Base-by-base conservation (phyloP, 1,284 basidiomycete species). In the Blastosporella zonata region DNA sequence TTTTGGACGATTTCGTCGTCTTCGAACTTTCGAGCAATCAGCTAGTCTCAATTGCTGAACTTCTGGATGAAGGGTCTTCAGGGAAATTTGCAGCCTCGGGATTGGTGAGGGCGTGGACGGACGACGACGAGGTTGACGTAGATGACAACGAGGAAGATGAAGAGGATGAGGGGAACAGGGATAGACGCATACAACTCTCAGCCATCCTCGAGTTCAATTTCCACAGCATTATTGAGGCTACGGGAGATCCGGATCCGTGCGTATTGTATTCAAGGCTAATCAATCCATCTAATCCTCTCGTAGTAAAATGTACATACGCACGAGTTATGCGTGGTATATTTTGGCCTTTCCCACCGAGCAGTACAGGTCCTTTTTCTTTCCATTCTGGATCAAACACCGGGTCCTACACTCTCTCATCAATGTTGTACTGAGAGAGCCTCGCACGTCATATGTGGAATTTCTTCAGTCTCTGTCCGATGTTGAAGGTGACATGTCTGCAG, bases 321-420 rank as follows among this genome's bases (percentile, higher is more conserved):
- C 63, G 17, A 49, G 60, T 47, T 60, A 46, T 59, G 81, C 82
- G 0, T 86, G 83, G 83, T 86, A 87, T 55, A 81, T 85, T 48
- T 67, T 86, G 2, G 69, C 70, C 9, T 49, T 52, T 2, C 82
- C 83, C 0, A 71, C 75, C 0, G 38, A 46, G 1, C 21, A 49
- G 1, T 86, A 86, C 55, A 49, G 46, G 2, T 60, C 66, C 0
- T 71, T 71, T 47, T 83, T 72, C 55, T 45, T 49, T 1, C 46
- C 60, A 0, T 78, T 81, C 45, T 80, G 75, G 71, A 61, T 70
- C 10, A 65, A 67, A 36, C 79, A 82, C 52, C 67, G 68, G 0
- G 41, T 80, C 10, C 62, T 77, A 1, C 75, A 82, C 55, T 58
- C 75, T 5, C 49, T 80, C 1, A 59, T 81, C 20, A 62, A 64